These are phyloP conservation scores for Kluyveromyces sp. DNA, from an alignment of 1,139 yeast genomes.

Conservation along the genomic window DNA sequence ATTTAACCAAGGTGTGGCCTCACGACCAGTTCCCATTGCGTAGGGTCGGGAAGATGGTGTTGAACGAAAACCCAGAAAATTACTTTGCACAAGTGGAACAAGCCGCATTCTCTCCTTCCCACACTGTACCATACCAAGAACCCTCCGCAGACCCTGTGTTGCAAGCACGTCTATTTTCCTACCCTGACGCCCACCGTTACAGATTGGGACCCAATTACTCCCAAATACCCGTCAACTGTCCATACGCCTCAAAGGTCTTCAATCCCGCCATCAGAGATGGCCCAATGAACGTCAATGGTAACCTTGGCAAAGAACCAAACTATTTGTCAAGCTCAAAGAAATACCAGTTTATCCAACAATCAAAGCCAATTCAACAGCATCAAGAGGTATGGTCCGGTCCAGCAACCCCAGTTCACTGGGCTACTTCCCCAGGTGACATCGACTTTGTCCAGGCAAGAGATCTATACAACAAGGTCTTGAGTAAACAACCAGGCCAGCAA, in stretches of 20 bases:
- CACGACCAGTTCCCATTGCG: constrained; percentile 51
- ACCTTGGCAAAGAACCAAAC: constrained; percentile 80
- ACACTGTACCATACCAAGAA: constrained; percentile 53
- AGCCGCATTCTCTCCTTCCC: constrained; percentile 52
- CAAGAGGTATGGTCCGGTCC: constrained; percentile 89
- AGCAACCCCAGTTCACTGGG: constrained; percentile 87
- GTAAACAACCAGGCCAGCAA: constrained; percentile 72
- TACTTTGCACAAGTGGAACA: constrained; percentile 55
- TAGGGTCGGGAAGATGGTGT: constrained; percentile 47
- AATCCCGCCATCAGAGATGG: constrained; percentile 82
- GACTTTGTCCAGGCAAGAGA: constrained; percentile 66
- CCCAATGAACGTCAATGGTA: constrained; percentile 73
- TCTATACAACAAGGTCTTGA: constrained; percentile 57
- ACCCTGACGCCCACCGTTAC: constrained; percentile 55
- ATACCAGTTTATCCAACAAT: constrained; percentile 27
- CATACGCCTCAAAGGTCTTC: constrained; percentile 42
- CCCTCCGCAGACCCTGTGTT: constrained; percentile 54
- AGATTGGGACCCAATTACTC: constrained; percentile 55
- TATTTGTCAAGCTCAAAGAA: constrained; percentile 47
- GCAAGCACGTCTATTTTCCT: constrained; percentile 50
- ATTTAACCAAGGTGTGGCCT: constrained; percentile 61
- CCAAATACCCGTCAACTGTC: constrained; percentile 65
- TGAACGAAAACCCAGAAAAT: constrained; percentile 50
- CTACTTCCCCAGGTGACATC: constrained; percentile 47
- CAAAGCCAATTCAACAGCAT: constrained; percentile 43